A percentile compares a stretch with the other conserved stretches of the same genome.
phyloP scores from a whole-genome alignment of 768 basidiomycete genomes.

The Hygrophorus pudorinus region DNA sequence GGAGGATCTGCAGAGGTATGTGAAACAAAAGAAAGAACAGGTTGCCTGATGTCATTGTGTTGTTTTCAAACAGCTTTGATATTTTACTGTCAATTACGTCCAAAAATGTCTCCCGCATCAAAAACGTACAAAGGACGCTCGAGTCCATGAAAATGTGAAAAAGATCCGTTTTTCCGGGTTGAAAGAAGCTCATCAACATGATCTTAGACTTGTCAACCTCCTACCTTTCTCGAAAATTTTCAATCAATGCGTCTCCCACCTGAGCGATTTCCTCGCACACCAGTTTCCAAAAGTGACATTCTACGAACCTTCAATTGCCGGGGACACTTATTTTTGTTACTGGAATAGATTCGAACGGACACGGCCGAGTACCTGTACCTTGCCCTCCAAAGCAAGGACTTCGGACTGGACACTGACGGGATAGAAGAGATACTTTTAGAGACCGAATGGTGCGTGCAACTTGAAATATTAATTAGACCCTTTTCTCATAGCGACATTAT shows the following conservation, averaged over 20 bases:
- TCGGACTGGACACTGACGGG: conserved; percentile 53
- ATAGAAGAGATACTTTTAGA: conserved; percentile 65
- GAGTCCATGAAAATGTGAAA: conserved; percentile 80
- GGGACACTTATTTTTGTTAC: conserved; percentile 5
- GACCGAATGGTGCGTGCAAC: conserved; percentile 64
- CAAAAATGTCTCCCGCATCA: conserved; percentile 57
- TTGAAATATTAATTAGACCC: neutral
- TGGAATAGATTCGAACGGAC: conserved; percentile 58
- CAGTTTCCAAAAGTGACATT: conserved; percentile 63
- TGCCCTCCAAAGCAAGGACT: conserved; percentile 59
- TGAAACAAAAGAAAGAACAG: no score
- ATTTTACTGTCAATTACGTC: conserved; percentile 46
- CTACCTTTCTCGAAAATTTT: conserved; percentile 42
- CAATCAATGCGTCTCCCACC: conserved; percentile 28
- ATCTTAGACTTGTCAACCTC: conserved; percentile 53
- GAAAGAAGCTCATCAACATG: conserved; percentile 8
- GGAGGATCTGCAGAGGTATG: conserved; percentile 45
- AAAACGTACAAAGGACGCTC: conserved; percentile 74
- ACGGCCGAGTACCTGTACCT: conserved; percentile 81
- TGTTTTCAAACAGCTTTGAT: conserved; percentile 33
- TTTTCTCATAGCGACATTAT: neutral
- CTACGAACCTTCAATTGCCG: conserved; percentile 9
- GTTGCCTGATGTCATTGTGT: neutral
- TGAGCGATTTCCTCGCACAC: conserved; percentile 65
- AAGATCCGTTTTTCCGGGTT: conserved; percentile 5